phyloP scores from a whole-genome alignment of 768 basidiomycete species.

The Kwoniella heveanensis region DNA sequence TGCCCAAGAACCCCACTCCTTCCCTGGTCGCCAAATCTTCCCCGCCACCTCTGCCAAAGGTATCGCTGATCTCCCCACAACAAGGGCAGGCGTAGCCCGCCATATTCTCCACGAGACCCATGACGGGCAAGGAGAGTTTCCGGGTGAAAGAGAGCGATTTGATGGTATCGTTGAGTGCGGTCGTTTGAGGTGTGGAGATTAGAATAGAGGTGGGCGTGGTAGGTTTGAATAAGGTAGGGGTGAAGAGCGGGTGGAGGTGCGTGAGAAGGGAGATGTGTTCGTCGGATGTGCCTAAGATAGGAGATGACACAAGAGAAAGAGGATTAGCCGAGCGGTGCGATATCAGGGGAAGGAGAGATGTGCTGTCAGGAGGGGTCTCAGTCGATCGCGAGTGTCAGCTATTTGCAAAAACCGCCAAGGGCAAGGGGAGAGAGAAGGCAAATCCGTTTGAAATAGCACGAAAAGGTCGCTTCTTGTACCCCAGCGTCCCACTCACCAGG shows the following conservation, averaged over 20 bases:
- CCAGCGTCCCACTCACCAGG: slow-evolving; percentile 72
- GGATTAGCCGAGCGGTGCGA: too few species aligned
- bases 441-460: too few species aligned
- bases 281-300: slow-evolving; percentile 99
- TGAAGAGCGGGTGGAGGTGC: slow-evolving; percentile 81
- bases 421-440: too few species aligned
- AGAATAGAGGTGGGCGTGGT: slow-evolving; percentile 74
- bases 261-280: slow-evolving; percentile 95
- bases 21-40: slow-evolving; percentile 80
- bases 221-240: slow-evolving; percentile 47
- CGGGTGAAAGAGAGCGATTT: slow-evolving; percentile 96
- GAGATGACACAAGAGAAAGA: too few species aligned
- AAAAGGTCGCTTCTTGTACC: too few species aligned
- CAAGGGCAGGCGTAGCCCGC: slow-evolving; percentile 97
- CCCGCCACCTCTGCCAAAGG: slow-evolving; percentile 93
- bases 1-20: slow-evolving; percentile 74
- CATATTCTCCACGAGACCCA: slow-evolving; percentile 98
- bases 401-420: too few species aligned
- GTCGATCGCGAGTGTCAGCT: too few species aligned
- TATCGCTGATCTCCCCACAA: slow-evolving; percentile 90
- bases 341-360: too few species aligned
- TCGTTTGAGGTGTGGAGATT: slow-evolving; percentile 96
- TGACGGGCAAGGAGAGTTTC: slow-evolving; percentile 77
- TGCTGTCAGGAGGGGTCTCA: too few species aligned
- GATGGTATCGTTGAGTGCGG: slow-evolving; percentile 90